Percentiles rank a stretch among this genome's conserved stretches.
These are phyloP conservation scores for Pleurotus djamor DNA, from an alignment of 768 basidiomycete genomes.

Conservation along the genomic window DNA sequence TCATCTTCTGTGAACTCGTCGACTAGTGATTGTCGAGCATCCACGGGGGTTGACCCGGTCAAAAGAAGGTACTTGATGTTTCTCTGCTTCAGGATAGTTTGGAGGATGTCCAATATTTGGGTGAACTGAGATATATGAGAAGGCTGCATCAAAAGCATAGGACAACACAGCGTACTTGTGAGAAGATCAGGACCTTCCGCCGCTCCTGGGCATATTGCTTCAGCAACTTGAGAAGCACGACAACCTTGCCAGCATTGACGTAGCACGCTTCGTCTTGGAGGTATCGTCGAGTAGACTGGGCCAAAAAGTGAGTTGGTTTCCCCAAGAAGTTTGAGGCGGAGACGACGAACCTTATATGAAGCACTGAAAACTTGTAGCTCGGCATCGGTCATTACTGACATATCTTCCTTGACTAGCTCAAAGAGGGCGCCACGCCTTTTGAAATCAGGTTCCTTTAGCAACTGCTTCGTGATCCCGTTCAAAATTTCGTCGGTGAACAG, in stretches of 20 bases:
- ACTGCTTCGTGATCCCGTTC: constrained; percentile 70
- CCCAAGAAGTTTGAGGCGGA: too few species aligned
- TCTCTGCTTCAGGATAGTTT: constrained; percentile 73
- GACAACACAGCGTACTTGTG: constrained; percentile 59
- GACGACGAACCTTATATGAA: constrained; percentile 81
- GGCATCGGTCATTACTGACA: constrained; percentile 98
- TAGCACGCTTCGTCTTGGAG: constrained; percentile 74
- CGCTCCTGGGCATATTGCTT: constrained; percentile 61
- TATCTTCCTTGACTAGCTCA: constrained; percentile 92
- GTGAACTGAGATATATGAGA: constrained; percentile 64
- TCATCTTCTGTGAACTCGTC: constrained; percentile 94
- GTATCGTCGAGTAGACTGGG: constrained; percentile 74
- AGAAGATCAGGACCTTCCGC: constrained; percentile 90
- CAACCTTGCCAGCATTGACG: constrained; percentile 86
- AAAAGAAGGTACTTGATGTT: constrained; percentile 77
- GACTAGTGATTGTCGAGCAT: constrained; percentile 88
- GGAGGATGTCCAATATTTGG: constrained; percentile 91
- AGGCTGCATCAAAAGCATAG: background rate
- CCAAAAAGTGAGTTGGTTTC: too few species aligned
- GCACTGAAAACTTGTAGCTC: constrained; percentile 88
- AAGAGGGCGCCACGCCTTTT: constrained; percentile 77
- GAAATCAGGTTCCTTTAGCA: constrained; percentile 92
- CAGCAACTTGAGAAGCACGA: constrained; percentile 69
- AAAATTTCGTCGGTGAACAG: constrained; percentile 78
- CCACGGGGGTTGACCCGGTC: constrained; percentile 93